These are phyloP conservation scores for Phaseolus lunatus DNA, from an alignment of 306 rosid genomes.

Conservation along the genomic window DNA sequence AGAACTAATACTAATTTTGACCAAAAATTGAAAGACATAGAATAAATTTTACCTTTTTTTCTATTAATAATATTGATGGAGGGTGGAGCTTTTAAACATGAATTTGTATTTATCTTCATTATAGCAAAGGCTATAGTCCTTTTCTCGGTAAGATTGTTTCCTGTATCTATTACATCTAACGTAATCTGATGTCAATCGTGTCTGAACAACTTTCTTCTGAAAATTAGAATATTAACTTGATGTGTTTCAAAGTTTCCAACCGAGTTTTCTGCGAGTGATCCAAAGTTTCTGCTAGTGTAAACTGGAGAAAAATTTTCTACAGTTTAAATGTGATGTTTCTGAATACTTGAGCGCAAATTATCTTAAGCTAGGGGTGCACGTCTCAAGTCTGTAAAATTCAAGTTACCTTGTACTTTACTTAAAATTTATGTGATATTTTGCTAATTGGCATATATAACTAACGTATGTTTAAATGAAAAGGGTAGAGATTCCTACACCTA, in stretches of 20 bases:
- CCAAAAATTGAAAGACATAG: too few species aligned
- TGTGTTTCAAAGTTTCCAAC: background rate
- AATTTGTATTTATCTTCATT: background rate
- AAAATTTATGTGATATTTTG: conserved; percentile 4
- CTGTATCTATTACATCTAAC: background rate
- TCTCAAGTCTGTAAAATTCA: background rate
- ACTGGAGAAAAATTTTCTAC: background rate
- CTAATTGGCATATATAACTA: conserved; percentile 11
- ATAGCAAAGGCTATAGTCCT: background rate
- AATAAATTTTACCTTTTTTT: background rate
- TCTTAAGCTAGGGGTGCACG: conserved; percentile 1
- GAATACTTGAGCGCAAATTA: background rate
- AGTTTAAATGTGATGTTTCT: background rate
- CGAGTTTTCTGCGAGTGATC: background rate
- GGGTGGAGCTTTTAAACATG: background rate
- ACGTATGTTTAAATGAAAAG: conserved; percentile 46
- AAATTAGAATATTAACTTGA: background rate
- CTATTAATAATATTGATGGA: conserved; percentile 2
- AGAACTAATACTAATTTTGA: background rate
- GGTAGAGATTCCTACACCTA: conserved; percentile 46
- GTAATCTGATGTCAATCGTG: background rate
- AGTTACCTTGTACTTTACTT: conserved; percentile 3
- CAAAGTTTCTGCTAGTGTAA: background rate
- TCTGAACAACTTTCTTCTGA: background rate
- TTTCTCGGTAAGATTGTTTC: conserved; percentile 5